These are phyloP conservation scores for Diaporthe vexans DNA, from an alignment of 2,329 filamentous ascomycete genomes.

Conservation along the genomic window DNA sequence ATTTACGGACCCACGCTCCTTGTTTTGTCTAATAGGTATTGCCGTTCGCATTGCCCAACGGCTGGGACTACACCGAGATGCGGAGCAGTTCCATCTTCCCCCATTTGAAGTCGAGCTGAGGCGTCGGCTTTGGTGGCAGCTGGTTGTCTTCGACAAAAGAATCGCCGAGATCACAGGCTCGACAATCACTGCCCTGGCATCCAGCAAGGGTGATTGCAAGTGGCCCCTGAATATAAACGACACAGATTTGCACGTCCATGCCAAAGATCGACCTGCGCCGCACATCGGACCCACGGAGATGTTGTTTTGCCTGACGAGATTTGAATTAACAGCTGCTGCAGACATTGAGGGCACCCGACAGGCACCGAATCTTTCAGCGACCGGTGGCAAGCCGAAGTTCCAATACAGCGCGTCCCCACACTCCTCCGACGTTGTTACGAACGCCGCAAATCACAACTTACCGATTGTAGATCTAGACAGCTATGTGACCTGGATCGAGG, in stretches of 20 bases:
- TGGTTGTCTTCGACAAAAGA: slow-evolving; percentile 77
- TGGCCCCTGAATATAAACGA: slow-evolving; percentile 74
- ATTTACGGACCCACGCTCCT: slow-evolving; percentile 71
- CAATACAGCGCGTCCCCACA: slow-evolving; percentile 53
- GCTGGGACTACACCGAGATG: slow-evolving; percentile 77
- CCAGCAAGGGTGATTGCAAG: slow-evolving; percentile 66
- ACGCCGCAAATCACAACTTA: slow-evolving; percentile 65
- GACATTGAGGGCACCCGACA: slow-evolving; percentile 57
- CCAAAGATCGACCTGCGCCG: slow-evolving; percentile 65
- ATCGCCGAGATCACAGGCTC: slow-evolving; percentile 76
- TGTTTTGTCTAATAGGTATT: slow-evolving; percentile 74
- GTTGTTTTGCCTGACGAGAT: slow-evolving; percentile 69
- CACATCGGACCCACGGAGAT: slow-evolving; percentile 70
- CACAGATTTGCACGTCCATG: slow-evolving; percentile 69
- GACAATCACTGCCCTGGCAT: slow-evolving; percentile 67
- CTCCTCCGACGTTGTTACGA: slow-evolving; percentile 60
- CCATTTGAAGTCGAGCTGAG: slow-evolving; percentile 78
- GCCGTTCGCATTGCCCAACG: slow-evolving; percentile 77
- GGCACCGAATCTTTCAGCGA: slow-evolving; percentile 14
- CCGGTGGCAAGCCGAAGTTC: slow-evolving; percentile 44
- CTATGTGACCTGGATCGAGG: slow-evolving; percentile 69
- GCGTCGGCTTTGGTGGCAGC: slow-evolving; percentile 81
- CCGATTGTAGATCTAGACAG: slow-evolving; percentile 65
- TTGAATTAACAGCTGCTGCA: slow-evolving; percentile 70
- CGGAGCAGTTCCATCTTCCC: slow-evolving; percentile 62